phyloP scores from a whole-genome alignment of 768 basidiomycete species.

The Trametes cubensis region DNA sequence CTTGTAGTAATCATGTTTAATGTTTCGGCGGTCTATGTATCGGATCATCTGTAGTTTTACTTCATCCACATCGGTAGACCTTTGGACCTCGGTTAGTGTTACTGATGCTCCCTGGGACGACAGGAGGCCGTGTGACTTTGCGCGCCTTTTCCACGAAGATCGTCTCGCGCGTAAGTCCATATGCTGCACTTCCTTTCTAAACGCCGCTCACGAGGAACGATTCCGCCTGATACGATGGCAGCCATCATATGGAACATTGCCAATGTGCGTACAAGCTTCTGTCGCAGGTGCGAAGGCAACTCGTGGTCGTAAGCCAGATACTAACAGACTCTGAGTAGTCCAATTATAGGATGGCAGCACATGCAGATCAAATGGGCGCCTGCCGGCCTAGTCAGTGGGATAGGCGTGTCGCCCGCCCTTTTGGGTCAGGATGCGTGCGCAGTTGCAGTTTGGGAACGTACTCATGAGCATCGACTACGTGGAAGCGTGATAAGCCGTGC shows the following conservation, averaged over 20 bases:
- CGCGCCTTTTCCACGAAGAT: conserved; percentile 4
- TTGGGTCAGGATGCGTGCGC: conserved; percentile 1
- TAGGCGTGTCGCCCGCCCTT: conserved; percentile 9
- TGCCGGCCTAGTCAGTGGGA: background rate
- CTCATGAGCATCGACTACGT: conserved; percentile 19
- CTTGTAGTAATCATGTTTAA: conserved; percentile 25
- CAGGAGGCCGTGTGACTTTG: conserved; percentile 19
- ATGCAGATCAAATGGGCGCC: conserved; percentile 3
- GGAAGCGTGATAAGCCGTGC: conserved; percentile 20
- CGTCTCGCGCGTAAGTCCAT: conserved; percentile 16
- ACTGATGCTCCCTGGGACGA: background rate
- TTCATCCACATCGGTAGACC: conserved; percentile 13
- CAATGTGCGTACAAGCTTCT: conserved; percentile 6
- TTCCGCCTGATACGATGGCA: conserved; percentile 11
- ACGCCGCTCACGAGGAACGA: conserved; percentile 15
- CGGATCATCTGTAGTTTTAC: conserved; percentile 27
- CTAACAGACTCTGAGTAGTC: conserved; percentile 3
- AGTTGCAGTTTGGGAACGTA: conserved; percentile 16
- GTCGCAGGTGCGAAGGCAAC: conserved; percentile 13
- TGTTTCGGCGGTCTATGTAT: conserved; percentile 21
- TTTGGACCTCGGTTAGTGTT: conserved; percentile 11
- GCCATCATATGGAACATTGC: conserved; percentile 11
- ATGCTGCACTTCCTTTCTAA: conserved; percentile 15
- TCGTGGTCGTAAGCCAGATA: conserved; percentile 15
- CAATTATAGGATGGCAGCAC: conserved; percentile 4